Percentiles rank a stretch among this genome's conserved stretches.
Conservation (phyloP, 352 stramenopile genomes). For the Globisporangium recalcitrans region DNA sequence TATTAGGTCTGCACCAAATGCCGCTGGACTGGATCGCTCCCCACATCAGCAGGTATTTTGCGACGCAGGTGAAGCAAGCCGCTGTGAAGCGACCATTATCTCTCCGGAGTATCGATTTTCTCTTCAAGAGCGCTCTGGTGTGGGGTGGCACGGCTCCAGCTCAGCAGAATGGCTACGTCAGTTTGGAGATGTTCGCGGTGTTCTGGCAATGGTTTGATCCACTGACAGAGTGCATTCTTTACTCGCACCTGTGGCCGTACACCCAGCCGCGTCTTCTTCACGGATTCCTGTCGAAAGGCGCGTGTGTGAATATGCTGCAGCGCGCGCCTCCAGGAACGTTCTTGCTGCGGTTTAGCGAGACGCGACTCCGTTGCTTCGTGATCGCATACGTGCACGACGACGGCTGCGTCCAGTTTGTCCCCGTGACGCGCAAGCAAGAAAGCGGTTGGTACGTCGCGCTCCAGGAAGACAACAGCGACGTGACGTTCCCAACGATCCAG, state of each 20-base stretch:
- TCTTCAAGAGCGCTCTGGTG: slow-evolving; percentile 64
- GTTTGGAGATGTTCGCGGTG: slow-evolving; percentile 55
- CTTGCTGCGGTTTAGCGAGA: slow-evolving; percentile 78
- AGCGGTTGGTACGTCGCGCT: slow-evolving; percentile 58
- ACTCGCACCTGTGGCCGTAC: slow-evolving; percentile 55
- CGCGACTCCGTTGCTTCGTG: slow-evolving; percentile 52
- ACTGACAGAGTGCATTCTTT: slow-evolving; percentile 58
- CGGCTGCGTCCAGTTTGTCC: slow-evolving; percentile 68
- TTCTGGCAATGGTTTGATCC: slow-evolving; percentile 79
- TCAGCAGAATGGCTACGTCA: slow-evolving; percentile 38
- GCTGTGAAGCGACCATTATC: slow-evolving; percentile 65
- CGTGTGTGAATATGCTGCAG: slow-evolving; percentile 71
- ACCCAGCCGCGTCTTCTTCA: slow-evolving; percentile 77
- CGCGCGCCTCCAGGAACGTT: slow-evolving; percentile 66
- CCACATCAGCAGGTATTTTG: slow-evolving; percentile 75
- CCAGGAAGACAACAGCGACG: slow-evolving; percentile 38
- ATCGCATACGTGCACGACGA: slow-evolving; percentile 66
- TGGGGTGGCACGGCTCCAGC: slow-evolving; percentile 47
- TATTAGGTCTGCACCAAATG: slow-evolving; percentile 35
- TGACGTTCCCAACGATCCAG: slow-evolving; percentile 57
- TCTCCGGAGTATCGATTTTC: slow-evolving; percentile 69
- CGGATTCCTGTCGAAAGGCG: slow-evolving; percentile 79
- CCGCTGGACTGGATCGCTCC: slow-evolving; percentile 62
- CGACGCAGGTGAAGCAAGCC: slow-evolving; percentile 58
- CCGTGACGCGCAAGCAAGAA: slow-evolving; percentile 46